Evolutionary conservation across 2,329 filamentous ascomycete genomes (phyloP).

Genomic region (Zymoseptoria tritici): DNA sequence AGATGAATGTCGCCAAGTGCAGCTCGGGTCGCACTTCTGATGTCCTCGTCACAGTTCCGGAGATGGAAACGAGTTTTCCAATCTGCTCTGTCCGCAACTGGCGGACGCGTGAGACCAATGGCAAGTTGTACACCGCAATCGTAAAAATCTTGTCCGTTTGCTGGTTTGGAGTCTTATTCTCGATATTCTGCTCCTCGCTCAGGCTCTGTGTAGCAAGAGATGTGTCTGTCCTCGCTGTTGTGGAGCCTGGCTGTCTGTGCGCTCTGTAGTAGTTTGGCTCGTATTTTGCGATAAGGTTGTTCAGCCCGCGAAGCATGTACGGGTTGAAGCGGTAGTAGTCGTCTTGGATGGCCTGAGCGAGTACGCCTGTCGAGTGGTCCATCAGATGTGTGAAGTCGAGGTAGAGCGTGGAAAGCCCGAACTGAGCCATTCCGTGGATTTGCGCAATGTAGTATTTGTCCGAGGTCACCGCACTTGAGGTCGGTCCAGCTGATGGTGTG

Average conservation of each 20-base stretch:
- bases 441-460: constrained; percentile 81
- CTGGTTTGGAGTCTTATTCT: constrained; percentile 75
- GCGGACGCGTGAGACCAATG: constrained; percentile 76
- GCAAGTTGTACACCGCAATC: constrained; percentile 87
- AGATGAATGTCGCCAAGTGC: constrained; percentile 84
- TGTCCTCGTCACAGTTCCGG: constrained; percentile 90
- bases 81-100: constrained; percentile 84
- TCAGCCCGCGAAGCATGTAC: constrained; percentile 78
- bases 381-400: constrained; percentile 81
- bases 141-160: constrained; percentile 96
- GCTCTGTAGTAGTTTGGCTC: constrained; percentile 90
- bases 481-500: constrained; percentile 53
- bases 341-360: constrained; percentile 78
- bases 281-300: constrained; percentile 90
- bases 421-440: constrained; percentile 67
- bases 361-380: constrained; percentile 65
- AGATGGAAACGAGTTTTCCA: constrained; percentile 88
- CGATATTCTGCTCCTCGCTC: constrained; percentile 51
- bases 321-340: constrained; percentile 95
- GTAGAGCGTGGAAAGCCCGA: constrained; percentile 75
- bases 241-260: constrained; percentile 74
- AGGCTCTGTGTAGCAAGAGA: constrained; percentile 50
- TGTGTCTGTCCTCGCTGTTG: constrained; percentile 59
- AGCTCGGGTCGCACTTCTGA: constrained; percentile 94
- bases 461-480: constrained; percentile 63